Conservation (phyloP, 176 grass and related monocot genomes). For the Panicum miliaceum region DNA sequence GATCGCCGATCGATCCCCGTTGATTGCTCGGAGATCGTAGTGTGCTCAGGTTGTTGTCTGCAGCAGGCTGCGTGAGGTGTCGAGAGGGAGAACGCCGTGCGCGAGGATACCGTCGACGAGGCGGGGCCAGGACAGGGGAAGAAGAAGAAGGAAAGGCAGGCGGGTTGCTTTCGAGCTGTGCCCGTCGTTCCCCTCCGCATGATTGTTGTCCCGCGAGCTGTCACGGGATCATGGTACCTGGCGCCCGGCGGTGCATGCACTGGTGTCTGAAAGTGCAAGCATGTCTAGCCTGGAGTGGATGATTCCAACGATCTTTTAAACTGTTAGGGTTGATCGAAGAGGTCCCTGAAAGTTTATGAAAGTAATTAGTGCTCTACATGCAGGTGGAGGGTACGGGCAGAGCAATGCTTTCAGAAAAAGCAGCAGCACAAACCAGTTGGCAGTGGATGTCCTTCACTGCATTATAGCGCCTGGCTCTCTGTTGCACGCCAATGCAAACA, state of each 20-base stretch:
- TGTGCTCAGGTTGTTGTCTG: no score
- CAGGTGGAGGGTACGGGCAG: not conserved
- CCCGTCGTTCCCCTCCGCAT: not conserved
- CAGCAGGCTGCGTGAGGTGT: not conserved
- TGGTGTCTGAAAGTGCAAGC: conserved; percentile 36
- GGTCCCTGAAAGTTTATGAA: not conserved
- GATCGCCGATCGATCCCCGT: not conserved
- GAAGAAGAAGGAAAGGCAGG: not conserved
- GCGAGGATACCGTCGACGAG: no score
- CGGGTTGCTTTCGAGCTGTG: conserved; percentile 40
- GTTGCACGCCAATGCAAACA: not conserved
- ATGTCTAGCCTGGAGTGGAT: conserved; percentile 40
- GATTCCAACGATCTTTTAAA: not conserved
- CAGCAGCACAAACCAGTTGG: not conserved
- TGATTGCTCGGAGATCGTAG: not conserved
- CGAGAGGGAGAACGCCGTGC: no score
- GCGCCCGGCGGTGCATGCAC: not conserved
- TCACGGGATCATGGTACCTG: conserved; percentile 9
- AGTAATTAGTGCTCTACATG: not conserved
- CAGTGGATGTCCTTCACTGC: not conserved
- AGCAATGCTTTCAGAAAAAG: not conserved
- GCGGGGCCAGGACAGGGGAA: not conserved
- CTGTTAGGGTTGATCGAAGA: not conserved
- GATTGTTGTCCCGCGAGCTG: conserved; percentile 31
- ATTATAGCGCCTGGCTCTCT: not conserved